Percentiles rank a stretch among this genome's conserved stretches.
Evolutionary conservation across 2,329 filamentous ascomycete species (phyloP).

Genomic region (Sarocladium oryzae): DNA sequence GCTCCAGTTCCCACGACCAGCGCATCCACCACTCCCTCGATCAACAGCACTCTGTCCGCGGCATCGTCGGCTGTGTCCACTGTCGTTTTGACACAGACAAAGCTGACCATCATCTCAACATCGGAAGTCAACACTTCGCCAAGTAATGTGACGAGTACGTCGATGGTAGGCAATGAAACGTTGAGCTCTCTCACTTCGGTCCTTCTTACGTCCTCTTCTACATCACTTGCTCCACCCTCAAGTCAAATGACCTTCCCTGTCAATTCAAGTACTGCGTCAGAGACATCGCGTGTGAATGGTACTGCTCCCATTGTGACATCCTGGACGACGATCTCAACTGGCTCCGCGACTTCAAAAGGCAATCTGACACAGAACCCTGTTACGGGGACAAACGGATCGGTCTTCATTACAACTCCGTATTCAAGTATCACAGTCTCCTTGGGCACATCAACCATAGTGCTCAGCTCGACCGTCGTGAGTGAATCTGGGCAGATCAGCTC

Average conservation of each 20-base stretch:
- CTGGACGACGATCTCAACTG: background rate
- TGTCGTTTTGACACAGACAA: background rate
- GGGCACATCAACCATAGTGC: background rate
- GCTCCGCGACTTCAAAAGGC: background rate
- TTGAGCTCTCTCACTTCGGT: background rate
- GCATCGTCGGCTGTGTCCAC: background rate
- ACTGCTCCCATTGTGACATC: background rate
- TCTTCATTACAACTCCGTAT: background rate
- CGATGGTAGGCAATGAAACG: background rate
- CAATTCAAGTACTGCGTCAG: too few relatives aligned
- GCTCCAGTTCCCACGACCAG: background rate
- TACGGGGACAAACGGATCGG: background rate
- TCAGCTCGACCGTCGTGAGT: background rate
- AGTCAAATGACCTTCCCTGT: background rate
- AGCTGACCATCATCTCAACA: background rate
- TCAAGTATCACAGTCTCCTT: background rate
- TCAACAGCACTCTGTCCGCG: background rate
- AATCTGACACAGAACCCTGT: constrained; percentile 1
- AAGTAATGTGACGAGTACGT: background rate
- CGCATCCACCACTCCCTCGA: background rate
- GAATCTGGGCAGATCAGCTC: background rate
- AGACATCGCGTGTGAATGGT: background rate
- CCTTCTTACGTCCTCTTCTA: background rate
- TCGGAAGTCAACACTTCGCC: background rate
- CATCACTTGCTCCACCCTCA: background rate